These are phyloP conservation scores for Raffaelea deltoideospora DNA, from an alignment of 2,329 filamentous ascomycete species.

Conservation along the genomic window DNA sequence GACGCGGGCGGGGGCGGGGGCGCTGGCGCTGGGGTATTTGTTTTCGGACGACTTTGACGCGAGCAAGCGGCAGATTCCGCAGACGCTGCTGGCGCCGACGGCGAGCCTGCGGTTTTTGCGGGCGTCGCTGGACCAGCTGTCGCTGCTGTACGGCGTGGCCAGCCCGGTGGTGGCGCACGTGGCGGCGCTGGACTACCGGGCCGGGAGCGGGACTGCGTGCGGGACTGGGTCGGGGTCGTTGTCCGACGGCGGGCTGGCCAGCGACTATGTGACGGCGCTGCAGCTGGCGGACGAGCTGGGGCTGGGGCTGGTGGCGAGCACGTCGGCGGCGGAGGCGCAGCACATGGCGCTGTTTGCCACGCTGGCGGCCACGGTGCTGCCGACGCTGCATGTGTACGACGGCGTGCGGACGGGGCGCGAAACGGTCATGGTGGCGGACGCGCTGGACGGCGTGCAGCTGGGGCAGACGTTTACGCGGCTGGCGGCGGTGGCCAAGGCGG, in stretches of 20 bases:
- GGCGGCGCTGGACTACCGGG: conserved; percentile 74
- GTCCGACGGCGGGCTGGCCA: conserved; percentile 55
- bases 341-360: conserved; percentile 74
- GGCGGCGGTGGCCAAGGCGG: conserved; percentile 34
- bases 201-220: conserved; percentile 27
- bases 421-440: conserved; percentile 57
- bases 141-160: conserved; percentile 77
- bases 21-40: conserved; percentile 87
- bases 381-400: conserved; percentile 68
- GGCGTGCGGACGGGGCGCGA: conserved; percentile 59
- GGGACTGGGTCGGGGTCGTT: no score
- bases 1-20: conserved; percentile 76
- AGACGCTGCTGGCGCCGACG: conserved; percentile 78
- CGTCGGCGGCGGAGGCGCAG: conserved; percentile 80
- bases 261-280: conserved; percentile 74
- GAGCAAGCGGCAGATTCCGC: conserved; percentile 78
- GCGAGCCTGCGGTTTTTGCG: conserved; percentile 69
- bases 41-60: conserved; percentile 96
- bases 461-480: conserved; percentile 51
- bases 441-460: conserved; percentile 48
- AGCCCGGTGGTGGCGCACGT: conserved; percentile 90
- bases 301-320: conserved; percentile 69
- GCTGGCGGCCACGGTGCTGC: conserved; percentile 53
- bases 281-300: conserved; percentile 80
- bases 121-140: conserved; percentile 76